Conservation (phyloP, 2,329 filamentous ascomycete genomes). For the Calonectria pseudoturangicola region DNA sequence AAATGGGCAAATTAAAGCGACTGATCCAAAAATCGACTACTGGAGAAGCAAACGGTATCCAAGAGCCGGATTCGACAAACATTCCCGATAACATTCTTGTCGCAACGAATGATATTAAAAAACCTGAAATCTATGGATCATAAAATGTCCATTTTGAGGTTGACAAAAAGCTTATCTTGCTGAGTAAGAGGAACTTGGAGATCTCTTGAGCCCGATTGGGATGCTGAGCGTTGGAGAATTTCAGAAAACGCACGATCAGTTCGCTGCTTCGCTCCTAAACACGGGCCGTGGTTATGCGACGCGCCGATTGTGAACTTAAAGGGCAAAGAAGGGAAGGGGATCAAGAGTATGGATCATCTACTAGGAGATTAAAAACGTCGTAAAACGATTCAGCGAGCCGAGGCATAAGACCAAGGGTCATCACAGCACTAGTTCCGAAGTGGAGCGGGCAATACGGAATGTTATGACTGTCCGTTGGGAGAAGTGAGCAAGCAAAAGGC, state of each 20-base stretch:
- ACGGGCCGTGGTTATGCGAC: neutral
- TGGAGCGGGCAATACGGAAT: neutral
- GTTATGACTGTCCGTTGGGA: no score
- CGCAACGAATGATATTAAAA: neutral
- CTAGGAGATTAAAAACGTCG: neutral
- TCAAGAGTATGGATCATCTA: no score
- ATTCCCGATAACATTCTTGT: neutral
- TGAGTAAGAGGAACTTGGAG: neutral
- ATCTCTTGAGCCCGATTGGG: neutral
- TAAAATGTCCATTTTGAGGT: neutral
- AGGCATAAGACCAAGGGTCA: neutral
- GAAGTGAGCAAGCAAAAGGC: no score
- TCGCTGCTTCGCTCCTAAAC: neutral
- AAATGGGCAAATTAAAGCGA: conserved; percentile 51
- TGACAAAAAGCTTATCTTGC: neutral
- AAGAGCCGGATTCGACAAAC: neutral
- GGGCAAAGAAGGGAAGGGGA: neutral
- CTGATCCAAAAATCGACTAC: neutral
- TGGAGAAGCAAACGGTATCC: neutral
- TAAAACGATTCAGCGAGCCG: no score
- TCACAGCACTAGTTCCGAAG: neutral
- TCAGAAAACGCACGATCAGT: neutral
- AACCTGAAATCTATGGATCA: conserved; percentile 10
- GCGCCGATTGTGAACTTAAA: neutral
- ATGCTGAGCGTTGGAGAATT: neutral